These are phyloP conservation scores for Ploettnerulaceae sp. DNA, from an alignment of 2,329 filamentous ascomycete species.

Conservation along the genomic window DNA sequence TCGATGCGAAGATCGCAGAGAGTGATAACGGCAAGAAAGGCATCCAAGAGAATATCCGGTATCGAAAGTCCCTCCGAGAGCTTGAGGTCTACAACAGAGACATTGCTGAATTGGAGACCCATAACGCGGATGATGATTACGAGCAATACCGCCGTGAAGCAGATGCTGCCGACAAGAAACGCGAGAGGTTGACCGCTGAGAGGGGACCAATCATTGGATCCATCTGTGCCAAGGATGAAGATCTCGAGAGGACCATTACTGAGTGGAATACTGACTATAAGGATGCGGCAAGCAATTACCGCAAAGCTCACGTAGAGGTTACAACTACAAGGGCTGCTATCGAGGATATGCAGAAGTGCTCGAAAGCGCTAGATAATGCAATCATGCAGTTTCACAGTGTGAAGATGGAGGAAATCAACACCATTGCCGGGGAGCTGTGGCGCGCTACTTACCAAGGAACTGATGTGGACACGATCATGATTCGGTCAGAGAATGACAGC, in stretches of 20 bases:
- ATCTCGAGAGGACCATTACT: conserved; percentile 64
- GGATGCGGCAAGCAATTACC: conserved; percentile 73
- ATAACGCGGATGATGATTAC: conserved; percentile 34
- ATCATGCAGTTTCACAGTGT: conserved; percentile 95
- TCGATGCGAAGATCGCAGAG: conserved; percentile 51
- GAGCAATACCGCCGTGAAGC: conserved; percentile 69
- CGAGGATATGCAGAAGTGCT: conserved; percentile 81
- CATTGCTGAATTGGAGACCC: conserved; percentile 68
- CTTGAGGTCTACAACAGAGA: conserved; percentile 63
- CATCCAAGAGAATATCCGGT: conserved; percentile 83
- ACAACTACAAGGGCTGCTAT: conserved; percentile 90
- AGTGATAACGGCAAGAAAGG: conserved; percentile 79
- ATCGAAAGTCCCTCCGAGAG: conserved; percentile 67
- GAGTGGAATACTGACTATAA: conserved; percentile 88
- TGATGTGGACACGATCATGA: conserved; percentile 93
- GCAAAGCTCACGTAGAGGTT: conserved; percentile 82
- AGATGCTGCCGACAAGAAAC: conserved; percentile 58
- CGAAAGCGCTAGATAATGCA: conserved; percentile 81
- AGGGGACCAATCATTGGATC: conserved; percentile 69
- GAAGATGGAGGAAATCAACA: conserved; percentile 98
- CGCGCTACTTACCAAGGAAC: conserved; percentile 94
- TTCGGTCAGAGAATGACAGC: conserved; percentile 83
- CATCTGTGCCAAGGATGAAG: conserved; percentile 79
- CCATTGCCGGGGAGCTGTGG: conserved; percentile 94
- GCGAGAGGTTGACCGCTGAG: conserved; percentile 66